Conservation (phyloP, 176 grass and related monocot genomes). For the Eremochloa ophiuroides region DNA sequence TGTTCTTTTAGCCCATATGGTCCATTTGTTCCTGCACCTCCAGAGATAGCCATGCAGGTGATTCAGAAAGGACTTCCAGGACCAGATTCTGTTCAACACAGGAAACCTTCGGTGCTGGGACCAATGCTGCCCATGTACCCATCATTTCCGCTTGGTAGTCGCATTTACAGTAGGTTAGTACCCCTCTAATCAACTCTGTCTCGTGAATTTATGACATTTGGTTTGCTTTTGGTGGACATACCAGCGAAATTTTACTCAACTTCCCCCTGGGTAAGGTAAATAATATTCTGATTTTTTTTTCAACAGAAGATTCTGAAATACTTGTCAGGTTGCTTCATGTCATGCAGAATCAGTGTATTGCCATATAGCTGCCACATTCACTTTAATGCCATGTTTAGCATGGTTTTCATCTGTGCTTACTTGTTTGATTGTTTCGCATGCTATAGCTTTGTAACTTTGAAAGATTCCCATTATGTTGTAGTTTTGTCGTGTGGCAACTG, state of each 20-base stretch:
- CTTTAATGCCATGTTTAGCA: neutral
- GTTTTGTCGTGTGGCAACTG: neutral
- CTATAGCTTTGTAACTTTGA: neutral
- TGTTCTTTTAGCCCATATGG: constrained; percentile 59
- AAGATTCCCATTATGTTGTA: neutral
- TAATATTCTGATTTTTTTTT: no score
- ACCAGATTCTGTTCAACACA: constrained; percentile 28
- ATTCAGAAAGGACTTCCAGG: constrained; percentile 40
- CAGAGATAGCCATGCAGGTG: constrained; percentile 63
- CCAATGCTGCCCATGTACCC: constrained; percentile 52
- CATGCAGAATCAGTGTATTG: neutral
- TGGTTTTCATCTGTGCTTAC: neutral
- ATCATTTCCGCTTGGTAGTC: constrained; percentile 38
- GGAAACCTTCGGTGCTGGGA: constrained; percentile 28
- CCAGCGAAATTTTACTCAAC: neutral
- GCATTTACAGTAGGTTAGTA: constrained; percentile 49
- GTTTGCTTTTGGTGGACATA: neutral
- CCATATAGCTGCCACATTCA: neutral
- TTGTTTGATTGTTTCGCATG: neutral
- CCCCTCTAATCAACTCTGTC: neutral
- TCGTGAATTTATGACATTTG: neutral
- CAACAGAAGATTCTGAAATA: neutral
- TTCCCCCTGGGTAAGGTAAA: neutral
- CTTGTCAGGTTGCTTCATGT: neutral
- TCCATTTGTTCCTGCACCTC: constrained; percentile 77